Percentiles rank a stretch among this genome's conserved stretches.
phyloP scores from a whole-genome alignment of 2,329 filamentous ascomycete genomes.

The Exophiala dermatitidis region DNA sequence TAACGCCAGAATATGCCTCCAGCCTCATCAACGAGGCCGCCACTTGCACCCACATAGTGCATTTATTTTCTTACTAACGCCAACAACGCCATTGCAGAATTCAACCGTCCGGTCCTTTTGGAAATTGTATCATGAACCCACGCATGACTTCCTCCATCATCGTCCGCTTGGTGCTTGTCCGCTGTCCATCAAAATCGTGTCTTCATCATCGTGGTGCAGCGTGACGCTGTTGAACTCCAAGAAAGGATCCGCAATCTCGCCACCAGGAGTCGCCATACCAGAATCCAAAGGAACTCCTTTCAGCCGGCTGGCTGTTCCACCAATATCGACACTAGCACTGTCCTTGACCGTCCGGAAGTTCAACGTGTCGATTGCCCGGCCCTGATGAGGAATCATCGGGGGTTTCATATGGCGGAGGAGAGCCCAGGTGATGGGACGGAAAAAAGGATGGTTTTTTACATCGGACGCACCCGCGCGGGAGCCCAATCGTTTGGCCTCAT shows the following conservation, averaged over 20 bases:
- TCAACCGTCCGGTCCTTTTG: neutral
- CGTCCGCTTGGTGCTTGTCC: slow-evolving; percentile 17
- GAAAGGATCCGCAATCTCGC: slow-evolving; percentile 79
- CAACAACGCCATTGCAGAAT: slow-evolving; percentile 10
- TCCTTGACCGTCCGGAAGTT: slow-evolving; percentile 99
- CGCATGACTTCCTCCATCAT: slow-evolving; percentile 7
- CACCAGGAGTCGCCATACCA: slow-evolving; percentile 74
- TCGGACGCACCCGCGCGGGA: slow-evolving; percentile 93
- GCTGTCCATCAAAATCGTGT: slow-evolving; percentile 33
- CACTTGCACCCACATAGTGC: too few species aligned
- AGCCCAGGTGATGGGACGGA: slow-evolving; percentile 92
- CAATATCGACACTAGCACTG: slow-evolving; percentile 76
- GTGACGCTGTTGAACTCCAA: slow-evolving; percentile 99
- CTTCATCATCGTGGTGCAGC: slow-evolving; percentile 89
- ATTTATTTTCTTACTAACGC: neutral
- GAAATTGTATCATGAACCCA: neutral
- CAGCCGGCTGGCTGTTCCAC: slow-evolving; percentile 41
- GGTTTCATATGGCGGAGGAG: slow-evolving; percentile 96
- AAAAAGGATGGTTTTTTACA: slow-evolving; percentile 94
- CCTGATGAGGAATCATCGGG: slow-evolving; percentile 88
- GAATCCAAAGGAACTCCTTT: slow-evolving; percentile 84
- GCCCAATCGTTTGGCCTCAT: slow-evolving; percentile 86
- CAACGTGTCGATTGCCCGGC: slow-evolving; percentile 82
- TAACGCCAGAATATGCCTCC: slow-evolving; percentile 13
- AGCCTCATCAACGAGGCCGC: too few species aligned